Conservation (phyloP, 129 eudicot genomes). For the Deinandra increscens region DNA sequence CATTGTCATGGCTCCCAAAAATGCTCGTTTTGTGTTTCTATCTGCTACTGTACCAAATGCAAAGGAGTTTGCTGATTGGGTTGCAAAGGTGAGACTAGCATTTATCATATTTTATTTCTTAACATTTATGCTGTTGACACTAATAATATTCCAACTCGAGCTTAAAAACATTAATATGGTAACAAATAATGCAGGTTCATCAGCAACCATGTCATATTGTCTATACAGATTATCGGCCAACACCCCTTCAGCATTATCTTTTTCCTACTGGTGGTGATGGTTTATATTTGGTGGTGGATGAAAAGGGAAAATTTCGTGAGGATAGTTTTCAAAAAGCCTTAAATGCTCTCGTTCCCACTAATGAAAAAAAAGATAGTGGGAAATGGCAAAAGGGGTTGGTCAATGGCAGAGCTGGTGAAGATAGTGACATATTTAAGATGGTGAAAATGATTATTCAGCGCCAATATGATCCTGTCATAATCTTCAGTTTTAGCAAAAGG, state of each 20-base stretch:
- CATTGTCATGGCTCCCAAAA: slow-evolving; percentile 97
- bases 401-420: slow-evolving; percentile 83
- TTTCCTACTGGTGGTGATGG: slow-evolving; percentile 98
- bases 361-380: slow-evolving; percentile 67
- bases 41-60: slow-evolving; percentile 99
- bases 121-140: background rate
- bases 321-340: slow-evolving; percentile 97
- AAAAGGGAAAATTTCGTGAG: slow-evolving; percentile 94
- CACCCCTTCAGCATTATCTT: slow-evolving; percentile 96
- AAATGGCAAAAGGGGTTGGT: slow-evolving; percentile 83
- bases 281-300: slow-evolving; percentile 91
- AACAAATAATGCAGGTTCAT: slow-evolving; percentile 72
- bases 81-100: slow-evolving; percentile 68
- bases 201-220: slow-evolving; percentile 99
- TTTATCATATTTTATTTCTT: background rate
- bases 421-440: slow-evolving; percentile 96
- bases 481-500: slow-evolving; percentile 96
- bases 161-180: slow-evolving; percentile 27
- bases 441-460: slow-evolving; percentile 96
- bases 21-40: slow-evolving; percentile 84
- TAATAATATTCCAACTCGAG: background rate
- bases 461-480: slow-evolving; percentile 95
- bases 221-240: slow-evolving; percentile 95
- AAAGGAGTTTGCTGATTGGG: slow-evolving; percentile 99
- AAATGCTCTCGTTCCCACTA: slow-evolving; percentile 74